These are phyloP conservation scores for Xylaria sp. DNA, from an alignment of 2,329 filamentous ascomycete genomes.

Conservation along the genomic window DNA sequence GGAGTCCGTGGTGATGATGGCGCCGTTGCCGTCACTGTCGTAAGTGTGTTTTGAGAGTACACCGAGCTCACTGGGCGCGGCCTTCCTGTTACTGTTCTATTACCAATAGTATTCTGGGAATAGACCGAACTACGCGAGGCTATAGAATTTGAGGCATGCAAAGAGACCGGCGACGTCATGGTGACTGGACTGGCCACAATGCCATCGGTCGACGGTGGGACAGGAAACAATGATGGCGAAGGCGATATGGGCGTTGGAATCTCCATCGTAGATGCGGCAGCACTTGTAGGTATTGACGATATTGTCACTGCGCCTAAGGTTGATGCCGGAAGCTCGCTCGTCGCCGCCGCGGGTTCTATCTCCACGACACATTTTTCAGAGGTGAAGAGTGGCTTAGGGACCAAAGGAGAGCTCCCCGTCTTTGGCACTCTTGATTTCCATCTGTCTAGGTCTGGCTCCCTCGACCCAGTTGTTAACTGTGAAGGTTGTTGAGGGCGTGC, in stretches of 20 bases:
- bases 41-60: conserved; percentile 30
- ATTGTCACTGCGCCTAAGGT: neutral
- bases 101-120: conserved; percentile 23
- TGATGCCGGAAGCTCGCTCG: neutral
- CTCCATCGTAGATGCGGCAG: neutral
- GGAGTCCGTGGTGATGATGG: conserved; percentile 29
- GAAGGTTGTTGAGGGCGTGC: conserved; percentile 7
- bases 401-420: conserved; percentile 14
- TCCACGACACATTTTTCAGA: conserved; percentile 23
- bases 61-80: conserved; percentile 31
- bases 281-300: conserved; percentile 5
- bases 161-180: conserved; percentile 8
- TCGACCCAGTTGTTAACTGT: neutral
- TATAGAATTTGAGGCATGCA: conserved; percentile 25
- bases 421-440: conserved; percentile 29
- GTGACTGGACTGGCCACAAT: conserved; percentile 23
- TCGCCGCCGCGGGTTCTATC: neutral
- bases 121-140: conserved; percentile 26
- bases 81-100: neutral
- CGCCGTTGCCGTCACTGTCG: conserved; percentile 9
- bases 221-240: conserved; percentile 35
- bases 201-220: conserved; percentile 21
- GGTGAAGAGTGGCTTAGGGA: conserved; percentile 33
- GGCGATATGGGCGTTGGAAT: conserved; percentile 29
- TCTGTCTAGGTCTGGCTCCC: conserved; percentile 19